A percentile compares a stretch with the other conserved stretches of the same genome.
Evolutionary conservation across 2,329 filamentous ascomycete species (phyloP).

Genomic region (Cladosporium colombiae): DNA sequence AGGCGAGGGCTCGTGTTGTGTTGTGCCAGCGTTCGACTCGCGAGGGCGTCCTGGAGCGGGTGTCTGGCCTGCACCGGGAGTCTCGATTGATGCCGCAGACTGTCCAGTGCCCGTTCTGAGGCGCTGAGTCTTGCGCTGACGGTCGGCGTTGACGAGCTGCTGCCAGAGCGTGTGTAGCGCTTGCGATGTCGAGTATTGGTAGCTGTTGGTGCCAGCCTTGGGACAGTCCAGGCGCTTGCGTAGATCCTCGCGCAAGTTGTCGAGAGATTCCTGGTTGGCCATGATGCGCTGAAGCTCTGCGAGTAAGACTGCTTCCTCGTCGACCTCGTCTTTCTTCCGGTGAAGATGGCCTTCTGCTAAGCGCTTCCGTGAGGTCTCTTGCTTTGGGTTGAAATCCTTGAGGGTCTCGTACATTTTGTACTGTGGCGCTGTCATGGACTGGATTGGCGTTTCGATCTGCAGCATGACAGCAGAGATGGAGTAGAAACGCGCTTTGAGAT

Average conservation of each 20-base stretch:
- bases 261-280: conserved; percentile 79
- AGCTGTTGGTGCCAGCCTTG: conserved; percentile 56
- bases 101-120: conserved; percentile 31
- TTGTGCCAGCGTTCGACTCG: conserved; percentile 46
- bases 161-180: conserved; percentile 79
- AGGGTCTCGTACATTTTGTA: conserved; percentile 82
- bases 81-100: conserved; percentile 19
- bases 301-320: conserved; percentile 86
- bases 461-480: conserved; percentile 80
- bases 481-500: conserved; percentile 90
- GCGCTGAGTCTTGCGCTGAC: conserved; percentile 78
- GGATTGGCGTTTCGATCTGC: conserved; percentile 73
- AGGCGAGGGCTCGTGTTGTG: conserved; percentile 24
- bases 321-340: conserved; percentile 80
- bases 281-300: conserved; percentile 91
- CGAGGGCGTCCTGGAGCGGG: conserved; percentile 33
- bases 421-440: conserved; percentile 84
- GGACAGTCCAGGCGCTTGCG: conserved; percentile 78
- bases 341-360: conserved; percentile 79
- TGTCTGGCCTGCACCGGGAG: conserved; percentile 22
- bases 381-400: conserved; percentile 77
- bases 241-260: conserved; percentile 83
- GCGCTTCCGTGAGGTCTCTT: conserved; percentile 79
- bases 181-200: conserved; percentile 73
- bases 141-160: conserved; percentile 79